Conservation (phyloP, 768 basidiomycete species). For the Serendipita sp. region DNA sequence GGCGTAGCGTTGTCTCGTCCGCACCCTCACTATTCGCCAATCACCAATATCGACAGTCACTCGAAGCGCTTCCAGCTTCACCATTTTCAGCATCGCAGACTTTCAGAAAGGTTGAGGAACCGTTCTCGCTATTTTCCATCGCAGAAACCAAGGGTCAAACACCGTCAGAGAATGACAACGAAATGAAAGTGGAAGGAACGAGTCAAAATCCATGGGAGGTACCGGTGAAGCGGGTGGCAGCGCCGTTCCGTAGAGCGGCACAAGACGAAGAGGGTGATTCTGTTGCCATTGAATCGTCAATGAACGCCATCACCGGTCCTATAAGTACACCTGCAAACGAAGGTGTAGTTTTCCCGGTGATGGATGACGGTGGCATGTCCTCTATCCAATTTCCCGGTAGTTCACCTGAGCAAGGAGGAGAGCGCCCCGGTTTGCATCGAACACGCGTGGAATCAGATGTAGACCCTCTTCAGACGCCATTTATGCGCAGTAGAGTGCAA, state of each 20-base stretch:
- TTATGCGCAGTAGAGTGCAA: constrained; percentile 71
- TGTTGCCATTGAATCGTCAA: background rate
- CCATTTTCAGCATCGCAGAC: constrained; percentile 79
- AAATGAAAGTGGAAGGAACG: constrained; percentile 26
- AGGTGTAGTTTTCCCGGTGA: constrained; percentile 29
- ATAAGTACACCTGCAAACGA: constrained; percentile 18
- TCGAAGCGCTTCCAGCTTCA: constrained; percentile 42
- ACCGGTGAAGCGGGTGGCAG: constrained; percentile 29
- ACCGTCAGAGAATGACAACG: constrained; percentile 32
- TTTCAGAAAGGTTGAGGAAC: constrained; percentile 61
- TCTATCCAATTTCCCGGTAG: constrained; percentile 68
- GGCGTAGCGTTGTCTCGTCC: constrained; percentile 62
- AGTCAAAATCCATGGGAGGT: background rate
- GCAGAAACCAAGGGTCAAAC: constrained; percentile 49
- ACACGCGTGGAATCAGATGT: constrained; percentile 50
- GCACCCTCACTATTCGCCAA: constrained; percentile 55
- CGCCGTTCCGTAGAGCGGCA: constrained; percentile 59
- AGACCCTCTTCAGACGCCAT: constrained; percentile 55
- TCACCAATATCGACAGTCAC: constrained; percentile 49
- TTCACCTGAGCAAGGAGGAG: constrained; percentile 46
- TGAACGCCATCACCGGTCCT: constrained; percentile 4
- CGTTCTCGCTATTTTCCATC: constrained; percentile 68
- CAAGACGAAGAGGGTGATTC: constrained; percentile 55
- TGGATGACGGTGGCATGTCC: constrained; percentile 38
- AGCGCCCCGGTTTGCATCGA: constrained; percentile 38